Base-by-base conservation (phyloP, 2,329 filamentous ascomycete species). In the Sclerotinia glacialis region DNA sequence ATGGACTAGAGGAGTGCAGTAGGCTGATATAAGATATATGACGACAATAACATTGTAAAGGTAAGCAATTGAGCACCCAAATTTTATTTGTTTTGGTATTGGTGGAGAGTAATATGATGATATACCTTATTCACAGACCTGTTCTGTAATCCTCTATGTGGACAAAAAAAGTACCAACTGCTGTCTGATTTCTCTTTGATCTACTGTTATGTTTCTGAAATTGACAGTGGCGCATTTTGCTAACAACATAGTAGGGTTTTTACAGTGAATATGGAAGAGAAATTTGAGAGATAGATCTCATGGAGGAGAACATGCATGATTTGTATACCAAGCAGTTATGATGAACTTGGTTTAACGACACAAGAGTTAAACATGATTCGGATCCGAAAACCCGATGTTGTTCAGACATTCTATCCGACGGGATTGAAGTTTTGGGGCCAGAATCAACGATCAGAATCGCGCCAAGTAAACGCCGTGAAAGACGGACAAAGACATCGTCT, bases 61-160 rank as follows among this genome's bases (percentile, higher is more conserved):
- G 42, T 59, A 46, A 59, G 60, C 23, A 37, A 16, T 14, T 21
- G 31, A 31, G 31, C 18, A 58, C 23, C 5, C 14, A 23, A 6
- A 18, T 1, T 12, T 66, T 72, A 64, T 69, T 68, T 69, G 69
- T 28, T 37, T 66, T 70, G 59, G 26, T 58, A 63, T 66, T 61
- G 62, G 64, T 68, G 53, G 14, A 64, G 58, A 49, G 65, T 74
- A 83, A 81, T 75, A 86, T 91, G 90, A 91, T 90, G 88, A 92
- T 80, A 84, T 78, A 80, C 75, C 80, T 83, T 80, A 81, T 85
- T 89, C 89, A 92, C 89, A 92, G 89, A 92, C 89, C 89, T 92
- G 89, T 89, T 89, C 89, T 83, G 88, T 92, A 89, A 79, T 77
- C 74, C 71, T 77, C 74, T 71, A 83, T 91, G 88, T 90, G 83